Evolutionary conservation across 345 rosid species (phyloP), one percentile per base, ranked within the genome.

Genomic region (Punica granatum): DNA sequence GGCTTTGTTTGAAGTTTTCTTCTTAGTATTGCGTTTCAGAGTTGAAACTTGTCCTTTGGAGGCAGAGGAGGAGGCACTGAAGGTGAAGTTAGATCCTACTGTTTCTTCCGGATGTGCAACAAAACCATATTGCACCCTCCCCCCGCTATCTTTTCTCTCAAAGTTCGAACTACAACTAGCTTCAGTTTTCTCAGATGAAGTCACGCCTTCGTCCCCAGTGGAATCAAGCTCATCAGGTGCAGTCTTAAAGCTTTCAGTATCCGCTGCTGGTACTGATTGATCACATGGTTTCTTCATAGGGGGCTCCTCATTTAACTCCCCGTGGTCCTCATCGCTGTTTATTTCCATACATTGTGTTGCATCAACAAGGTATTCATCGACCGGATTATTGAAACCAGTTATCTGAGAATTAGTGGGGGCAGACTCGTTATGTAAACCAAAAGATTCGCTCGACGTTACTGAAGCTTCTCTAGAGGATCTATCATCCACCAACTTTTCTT

Each of bases 241-340:
- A 42, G 98, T 80, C 77, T 82, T 85, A 76, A 85, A 90, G 84
- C 99, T 92, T 80, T 92, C 97, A 43, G 97, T 84, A 72, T 92
- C 98, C 72, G 84, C 81, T 69, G 83, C 92, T 26, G 96, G 86
- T 64, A 80, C 33, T 65, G 82, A 80, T 31, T 79, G 89, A 31
- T 82, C 88, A 36, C 54, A 75, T 60, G 78, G 69, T 63, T 67
- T 56, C 82, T 72, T 83, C 89, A 69, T 65, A 59, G 68, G 76
- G 72, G 74, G 35, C 70, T 67, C 60, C 69, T 64, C 76, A 73
- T 56, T 77, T 80, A 70, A 65, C 49, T 65, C 90, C 51, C 61
- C 70, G 65, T 54, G 68, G 26, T 43, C 70, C 58, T 70, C 77
- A 59, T 69, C 82, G 36, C 80, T 83, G 42, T 80, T 84, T 76